A percentile compares a stretch with the other conserved stretches of the same genome.
Evolutionary conservation across 441 rosid genomes (phyloP).

Genomic region (Brassica balearica): DNA sequence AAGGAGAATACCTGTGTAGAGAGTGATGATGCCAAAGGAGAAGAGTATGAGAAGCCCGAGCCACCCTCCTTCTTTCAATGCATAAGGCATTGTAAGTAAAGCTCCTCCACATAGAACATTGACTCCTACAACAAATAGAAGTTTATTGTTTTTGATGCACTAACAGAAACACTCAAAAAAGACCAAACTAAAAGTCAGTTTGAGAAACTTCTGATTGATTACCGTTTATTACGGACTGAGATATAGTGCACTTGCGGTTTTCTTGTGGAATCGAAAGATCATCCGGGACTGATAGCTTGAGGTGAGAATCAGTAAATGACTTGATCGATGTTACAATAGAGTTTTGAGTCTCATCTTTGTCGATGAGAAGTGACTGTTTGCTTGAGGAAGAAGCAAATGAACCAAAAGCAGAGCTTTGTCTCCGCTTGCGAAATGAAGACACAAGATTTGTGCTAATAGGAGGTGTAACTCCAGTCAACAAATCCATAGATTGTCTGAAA

Average conservation of each 20-base stretch:
- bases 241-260: conserved; percentile 48
- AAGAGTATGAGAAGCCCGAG: conserved; percentile 60
- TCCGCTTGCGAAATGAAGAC: conserved; percentile 43
- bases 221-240: conserved; percentile 79
- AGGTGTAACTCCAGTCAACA: conserved; percentile 53
- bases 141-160: not conserved
- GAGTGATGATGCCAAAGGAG: conserved; percentile 43
- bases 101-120: conserved; percentile 75
- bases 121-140: conserved; percentile 49
- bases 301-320: conserved; percentile 22
- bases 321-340: not conserved
- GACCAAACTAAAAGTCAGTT: not conserved
- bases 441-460: conserved; percentile 44
- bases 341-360: conserved; percentile 44
- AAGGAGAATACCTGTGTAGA: conserved; percentile 61
- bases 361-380: conserved; percentile 42
- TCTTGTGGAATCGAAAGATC: conserved; percentile 34
- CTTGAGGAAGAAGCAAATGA: conserved; percentile 40
- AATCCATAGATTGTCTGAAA: conserved; percentile 68
- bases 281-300: conserved; percentile 41
- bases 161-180: not conserved
- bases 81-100: conserved; percentile 75
- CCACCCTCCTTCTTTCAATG: conserved; percentile 78
- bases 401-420: conserved; percentile 36
- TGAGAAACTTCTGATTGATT: conserved; percentile 3